These are phyloP conservation scores for Tulasnella sp. DNA, from an alignment of 768 basidiomycete species.

Conservation along the genomic window DNA sequence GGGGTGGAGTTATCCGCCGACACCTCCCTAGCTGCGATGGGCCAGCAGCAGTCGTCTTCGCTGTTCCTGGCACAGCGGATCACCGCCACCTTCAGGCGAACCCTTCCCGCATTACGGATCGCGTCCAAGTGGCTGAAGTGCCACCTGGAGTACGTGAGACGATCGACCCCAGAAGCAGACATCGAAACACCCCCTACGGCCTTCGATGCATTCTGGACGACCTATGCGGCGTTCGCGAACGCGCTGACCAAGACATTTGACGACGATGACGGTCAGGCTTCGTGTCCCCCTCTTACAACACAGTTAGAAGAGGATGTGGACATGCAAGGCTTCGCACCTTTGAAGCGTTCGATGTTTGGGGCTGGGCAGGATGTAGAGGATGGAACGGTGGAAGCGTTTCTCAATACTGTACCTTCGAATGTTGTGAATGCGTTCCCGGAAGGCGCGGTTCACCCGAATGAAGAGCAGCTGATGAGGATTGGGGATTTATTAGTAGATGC, in stretches of 20 bases:
- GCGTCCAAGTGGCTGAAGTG: slow-evolving; percentile 80
- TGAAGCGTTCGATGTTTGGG: slow-evolving; percentile 44
- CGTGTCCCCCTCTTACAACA: slow-evolving; percentile 37
- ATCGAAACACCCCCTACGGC: slow-evolving; percentile 31
- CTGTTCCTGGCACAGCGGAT: slow-evolving; percentile 70
- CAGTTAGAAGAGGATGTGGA: slow-evolving; percentile 87
- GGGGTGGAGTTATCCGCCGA: slow-evolving; percentile 33
- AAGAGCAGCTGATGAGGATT: slow-evolving; percentile 90
- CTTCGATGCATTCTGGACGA: slow-evolving; percentile 53
- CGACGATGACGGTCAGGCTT: slow-evolving; percentile 31
- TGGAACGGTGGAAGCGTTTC: slow-evolving; percentile 19
- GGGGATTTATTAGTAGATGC: slow-evolving; percentile 72
- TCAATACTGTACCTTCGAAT: slow-evolving; percentile 1
- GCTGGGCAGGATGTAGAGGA: slow-evolving; percentile 25
- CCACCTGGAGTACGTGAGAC: slow-evolving; percentile 47
- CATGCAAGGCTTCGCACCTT: slow-evolving; percentile 74
- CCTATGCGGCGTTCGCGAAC: slow-evolving; percentile 55
- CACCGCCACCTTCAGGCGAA: slow-evolving; percentile 73
- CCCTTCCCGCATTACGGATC: slow-evolving; percentile 76
- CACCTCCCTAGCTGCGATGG: slow-evolving; percentile 26
- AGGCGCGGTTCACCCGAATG: slow-evolving; percentile 67
- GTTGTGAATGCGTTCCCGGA: slow-evolving; percentile 6
- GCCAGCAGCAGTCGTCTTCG: slow-evolving; percentile 41
- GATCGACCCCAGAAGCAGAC: not conserved
- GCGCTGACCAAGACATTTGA: slow-evolving; percentile 62